These are phyloP conservation scores for Corymbia citriodora DNA, from an alignment of 441 rosid species.

Conservation along the genomic window DNA sequence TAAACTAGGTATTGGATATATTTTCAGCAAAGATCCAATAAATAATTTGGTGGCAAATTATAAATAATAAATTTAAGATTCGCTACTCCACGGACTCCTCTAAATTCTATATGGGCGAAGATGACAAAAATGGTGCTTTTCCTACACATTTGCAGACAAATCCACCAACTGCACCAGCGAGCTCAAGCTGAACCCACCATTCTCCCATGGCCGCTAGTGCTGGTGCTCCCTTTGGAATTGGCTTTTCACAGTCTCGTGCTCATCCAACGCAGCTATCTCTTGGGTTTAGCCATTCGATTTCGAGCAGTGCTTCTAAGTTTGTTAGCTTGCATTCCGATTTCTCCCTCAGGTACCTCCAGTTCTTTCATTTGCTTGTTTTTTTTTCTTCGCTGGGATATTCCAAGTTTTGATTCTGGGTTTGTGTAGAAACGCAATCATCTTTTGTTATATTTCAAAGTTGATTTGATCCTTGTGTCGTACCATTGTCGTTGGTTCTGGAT, in stretches of 20 bases:
- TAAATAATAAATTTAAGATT: neutral
- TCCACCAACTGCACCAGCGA: neutral
- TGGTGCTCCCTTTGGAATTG: neutral
- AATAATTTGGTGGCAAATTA: neutral
- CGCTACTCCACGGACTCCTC: constrained; percentile 5
- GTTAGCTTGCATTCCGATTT: constrained; percentile 30
- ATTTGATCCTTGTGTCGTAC: neutral
- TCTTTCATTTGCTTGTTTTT: neutral
- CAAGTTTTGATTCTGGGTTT: neutral
- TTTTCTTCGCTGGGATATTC: neutral
- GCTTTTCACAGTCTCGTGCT: neutral
- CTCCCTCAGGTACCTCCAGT: constrained; percentile 32
- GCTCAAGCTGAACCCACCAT: neutral
- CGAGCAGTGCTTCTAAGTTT: constrained; percentile 13
- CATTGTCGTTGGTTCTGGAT: neutral
- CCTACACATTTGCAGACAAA: neutral
- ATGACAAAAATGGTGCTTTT: neutral
- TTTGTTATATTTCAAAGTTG: neutral
- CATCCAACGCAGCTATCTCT: neutral
- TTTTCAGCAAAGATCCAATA: neutral
- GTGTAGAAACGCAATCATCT: neutral
- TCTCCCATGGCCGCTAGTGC: constrained; percentile 3
- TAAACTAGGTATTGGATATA: neutral
- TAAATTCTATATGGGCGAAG: neutral
- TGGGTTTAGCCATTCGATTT: neutral